Evolutionary conservation across 495 filamentous ascomycete species (phyloP).

Genomic region (Corynascus novoguineensis): DNA sequence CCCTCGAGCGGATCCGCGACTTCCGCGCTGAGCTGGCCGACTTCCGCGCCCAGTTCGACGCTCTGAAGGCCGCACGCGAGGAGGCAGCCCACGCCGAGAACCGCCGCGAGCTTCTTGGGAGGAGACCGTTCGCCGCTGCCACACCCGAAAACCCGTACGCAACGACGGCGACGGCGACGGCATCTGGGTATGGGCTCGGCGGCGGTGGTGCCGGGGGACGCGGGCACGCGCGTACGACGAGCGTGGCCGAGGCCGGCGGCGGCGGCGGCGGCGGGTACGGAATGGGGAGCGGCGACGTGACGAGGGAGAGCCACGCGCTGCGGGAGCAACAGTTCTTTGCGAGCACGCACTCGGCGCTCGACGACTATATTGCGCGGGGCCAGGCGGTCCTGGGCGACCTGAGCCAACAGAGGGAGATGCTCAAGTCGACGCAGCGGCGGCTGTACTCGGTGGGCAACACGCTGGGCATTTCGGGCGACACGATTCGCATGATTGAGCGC

Average conservation of each 20-base stretch:
- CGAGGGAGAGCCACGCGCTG: conserved; percentile 75
- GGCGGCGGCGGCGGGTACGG: conserved; percentile 42
- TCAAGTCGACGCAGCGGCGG: conserved; percentile 87
- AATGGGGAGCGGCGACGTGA: conserved; percentile 52
- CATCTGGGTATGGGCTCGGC: conserved; percentile 25
- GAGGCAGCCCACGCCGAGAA: conserved; percentile 68
- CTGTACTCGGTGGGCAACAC: conserved; percentile 94
- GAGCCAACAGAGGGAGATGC: conserved; percentile 82
- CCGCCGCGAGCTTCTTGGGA: conserved; percentile 78
- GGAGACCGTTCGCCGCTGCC: conserved; percentile 76
- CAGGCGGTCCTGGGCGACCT: conserved; percentile 85
- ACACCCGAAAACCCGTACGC: conserved; percentile 95
- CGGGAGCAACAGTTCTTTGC: conserved; percentile 84
- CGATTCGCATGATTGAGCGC: conserved; percentile 91
- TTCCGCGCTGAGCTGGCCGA: conserved; percentile 79
- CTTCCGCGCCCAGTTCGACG: conserved; percentile 70
- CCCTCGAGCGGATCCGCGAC: conserved; percentile 73
- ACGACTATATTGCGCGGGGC: conserved; percentile 89
- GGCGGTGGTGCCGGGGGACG: conserved; percentile 15
- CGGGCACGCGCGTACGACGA: conserved; percentile 29
- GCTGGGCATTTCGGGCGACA: conserved; percentile 87
- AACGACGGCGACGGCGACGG: background rate
- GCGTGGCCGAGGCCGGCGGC: conserved; percentile 19
- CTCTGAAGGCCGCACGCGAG: conserved; percentile 67
- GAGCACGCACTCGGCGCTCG: conserved; percentile 71